Conservation (phyloP, 2,329 filamentous ascomycete species). For the Arachnomyces sp. region DNA sequence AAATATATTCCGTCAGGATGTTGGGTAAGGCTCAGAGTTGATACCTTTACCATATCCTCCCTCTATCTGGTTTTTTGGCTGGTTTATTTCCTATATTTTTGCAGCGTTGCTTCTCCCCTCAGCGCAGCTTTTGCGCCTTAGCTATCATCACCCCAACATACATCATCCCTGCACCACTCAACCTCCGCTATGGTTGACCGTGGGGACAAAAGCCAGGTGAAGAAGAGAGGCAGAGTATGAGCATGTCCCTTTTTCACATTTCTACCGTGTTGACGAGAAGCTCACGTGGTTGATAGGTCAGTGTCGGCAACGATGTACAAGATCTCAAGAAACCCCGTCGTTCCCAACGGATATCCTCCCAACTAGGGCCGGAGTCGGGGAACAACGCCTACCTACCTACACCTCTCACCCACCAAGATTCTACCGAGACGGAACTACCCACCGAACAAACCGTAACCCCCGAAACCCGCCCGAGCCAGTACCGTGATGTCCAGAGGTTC, state of each 20-base stretch:
- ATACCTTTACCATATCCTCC: no score
- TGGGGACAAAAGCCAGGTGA: constrained; percentile 71
- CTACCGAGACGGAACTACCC: constrained; percentile 50
- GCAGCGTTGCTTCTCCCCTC: no score
- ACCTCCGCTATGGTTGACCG: no score
- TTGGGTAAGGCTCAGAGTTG: no score
- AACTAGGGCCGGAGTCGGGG: constrained; percentile 52
- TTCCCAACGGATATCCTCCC: constrained; percentile 61
- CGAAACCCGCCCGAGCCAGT: constrained; percentile 49
- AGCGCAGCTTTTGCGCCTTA: no score
- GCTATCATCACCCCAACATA: no score
- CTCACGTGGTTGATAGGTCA: constrained; percentile 46
- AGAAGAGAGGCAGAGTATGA: constrained; percentile 62
- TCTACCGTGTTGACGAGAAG: constrained; percentile 16
- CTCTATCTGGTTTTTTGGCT: no score
- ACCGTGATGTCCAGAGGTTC: constrained; percentile 33
- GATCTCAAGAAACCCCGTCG: constrained; percentile 79
- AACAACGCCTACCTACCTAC: constrained; percentile 67
- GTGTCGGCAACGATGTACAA: constrained; percentile 50
- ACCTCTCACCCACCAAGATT: constrained; percentile 63
- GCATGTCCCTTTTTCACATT: constrained; percentile 12
- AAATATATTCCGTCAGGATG: no score
- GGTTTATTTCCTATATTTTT: no score
- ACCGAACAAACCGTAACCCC: constrained; percentile 68
- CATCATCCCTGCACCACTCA: no score